Percentiles rank a stretch among this genome's conserved stretches.
phyloP scores from a whole-genome alignment of 2,329 filamentous ascomycete genomes.

The Colletotrichum phormii region DNA sequence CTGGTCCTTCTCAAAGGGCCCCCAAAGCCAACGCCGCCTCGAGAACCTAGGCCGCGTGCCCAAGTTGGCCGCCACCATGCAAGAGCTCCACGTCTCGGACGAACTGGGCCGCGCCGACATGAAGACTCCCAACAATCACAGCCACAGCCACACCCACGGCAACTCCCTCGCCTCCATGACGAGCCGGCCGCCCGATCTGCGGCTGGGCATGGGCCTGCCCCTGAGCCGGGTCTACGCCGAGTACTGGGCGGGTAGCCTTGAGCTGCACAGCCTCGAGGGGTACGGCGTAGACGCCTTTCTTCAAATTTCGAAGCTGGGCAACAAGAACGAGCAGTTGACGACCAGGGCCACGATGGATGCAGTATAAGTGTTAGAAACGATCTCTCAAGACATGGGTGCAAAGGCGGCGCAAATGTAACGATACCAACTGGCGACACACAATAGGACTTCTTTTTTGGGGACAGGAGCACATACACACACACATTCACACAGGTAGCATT shows the following conservation, averaged over 20 bases:
- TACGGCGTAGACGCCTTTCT: slow-evolving; percentile 97
- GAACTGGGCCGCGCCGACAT: slow-evolving; percentile 54
- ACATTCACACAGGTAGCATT: background rate
- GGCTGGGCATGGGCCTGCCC: slow-evolving; percentile 92
- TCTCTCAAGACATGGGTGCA: background rate
- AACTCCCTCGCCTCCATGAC: slow-evolving; percentile 84
- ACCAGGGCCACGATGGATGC: slow-evolving; percentile 83
- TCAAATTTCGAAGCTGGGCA: slow-evolving; percentile 95
- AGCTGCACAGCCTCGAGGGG: slow-evolving; percentile 92
- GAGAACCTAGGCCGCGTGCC: slow-evolving; percentile 89
- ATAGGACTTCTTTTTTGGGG: background rate
- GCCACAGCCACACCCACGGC: slow-evolving; percentile 47
- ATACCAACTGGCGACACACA: slow-evolving; percentile 26
- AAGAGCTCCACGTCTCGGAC: slow-evolving; percentile 76
- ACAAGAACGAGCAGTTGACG: slow-evolving; percentile 95
- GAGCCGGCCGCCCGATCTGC: slow-evolving; percentile 84
- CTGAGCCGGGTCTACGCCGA: slow-evolving; percentile 96
- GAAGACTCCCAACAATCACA: slow-evolving; percentile 47
- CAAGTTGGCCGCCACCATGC: slow-evolving; percentile 91
- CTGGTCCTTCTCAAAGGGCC: slow-evolving; percentile 97
- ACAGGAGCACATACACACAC: slow-evolving; percentile 5
- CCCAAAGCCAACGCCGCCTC: slow-evolving; percentile 80
- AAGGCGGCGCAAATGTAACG: slow-evolving; percentile 30
- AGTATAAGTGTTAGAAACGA: slow-evolving; percentile 56
- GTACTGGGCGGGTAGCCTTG: slow-evolving; percentile 95